Base-by-base conservation (phyloP, 2,329 filamentous ascomycete genomes). In the Trichophyton schoenleinii region DNA sequence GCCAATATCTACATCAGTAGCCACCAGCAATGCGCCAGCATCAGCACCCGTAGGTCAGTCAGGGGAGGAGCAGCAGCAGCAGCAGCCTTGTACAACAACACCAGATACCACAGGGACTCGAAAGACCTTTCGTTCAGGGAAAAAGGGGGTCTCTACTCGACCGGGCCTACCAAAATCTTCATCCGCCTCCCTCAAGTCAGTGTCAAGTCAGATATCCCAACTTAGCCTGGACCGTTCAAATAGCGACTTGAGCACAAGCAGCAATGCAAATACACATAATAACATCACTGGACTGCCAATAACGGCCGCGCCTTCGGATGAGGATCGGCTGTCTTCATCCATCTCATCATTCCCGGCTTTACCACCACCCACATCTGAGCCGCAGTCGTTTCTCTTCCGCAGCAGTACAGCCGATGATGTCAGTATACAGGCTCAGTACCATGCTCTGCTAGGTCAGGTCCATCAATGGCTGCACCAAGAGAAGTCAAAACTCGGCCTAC, bases 381-480 rank as follows among this genome's bases (percentile, higher is more conserved):
- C 28, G 20, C 52, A 55, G 25, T 20, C 25, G 28, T 55, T 34
- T 20, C 52, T 34, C 13, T 55, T 55, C 28, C 52, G 31, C 5
- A 55, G 31, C 18, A 55, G 52, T 18, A 55, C 25, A 6, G 31
- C 38, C 13, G 49, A 18, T 28, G 64, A 64, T 31, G 60, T 62
- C 7, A 55, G 25, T 53, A 31, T 55, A 22, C 60, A 63, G 44
- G 60, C 67, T 22, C 72, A 74, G 44, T 49, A 59, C 31, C 64
- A 70, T 57, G 67, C 64, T 52, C 69, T 95, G 6, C 75, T 94
- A 31, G 80, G 85, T 20, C 89, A 95, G 70, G 85, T 96, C 13
- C 81, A 83, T 28, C 84, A 89, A 66, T 97, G 92, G 92, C 77
- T 96, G 44, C 84, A 91, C 67, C 83, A 86, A 58, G 91, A 96